phyloP scores from a whole-genome alignment of 1,284 basidiomycete species.

The Cutaneotrichosporon sp. region DNA sequence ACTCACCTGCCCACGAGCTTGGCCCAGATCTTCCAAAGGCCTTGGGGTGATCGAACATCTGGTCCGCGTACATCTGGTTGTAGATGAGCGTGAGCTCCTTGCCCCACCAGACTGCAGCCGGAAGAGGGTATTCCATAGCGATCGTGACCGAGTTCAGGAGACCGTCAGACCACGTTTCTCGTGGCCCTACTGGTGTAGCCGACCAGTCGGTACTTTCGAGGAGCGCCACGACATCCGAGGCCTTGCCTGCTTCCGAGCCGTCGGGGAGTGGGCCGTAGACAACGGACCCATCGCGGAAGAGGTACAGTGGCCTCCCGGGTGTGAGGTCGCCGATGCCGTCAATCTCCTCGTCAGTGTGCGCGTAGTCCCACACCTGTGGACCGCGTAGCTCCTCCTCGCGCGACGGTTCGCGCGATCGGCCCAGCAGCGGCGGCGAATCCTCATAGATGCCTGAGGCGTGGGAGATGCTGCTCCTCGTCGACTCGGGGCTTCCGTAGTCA shows the following conservation, averaged over 20 bases:
- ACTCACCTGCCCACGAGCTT: constrained; percentile 43
- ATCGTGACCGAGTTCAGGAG: constrained; percentile 26
- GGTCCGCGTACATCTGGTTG: constrained; percentile 45
- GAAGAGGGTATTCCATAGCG: constrained; percentile 44
- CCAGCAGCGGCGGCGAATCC: not conserved
- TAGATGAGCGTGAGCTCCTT: constrained; percentile 48
- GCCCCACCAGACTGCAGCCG: constrained; percentile 51
- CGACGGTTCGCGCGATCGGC: not conserved
- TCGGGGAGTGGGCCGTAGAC: not conserved
- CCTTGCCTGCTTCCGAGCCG: constrained; percentile 15
- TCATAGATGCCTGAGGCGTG: not conserved
- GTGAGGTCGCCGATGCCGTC: not conserved
- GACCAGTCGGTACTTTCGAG: constrained; percentile 46
- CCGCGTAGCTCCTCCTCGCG: not conserved
- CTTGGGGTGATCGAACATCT: constrained; percentile 39
- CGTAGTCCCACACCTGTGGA: not conserved
- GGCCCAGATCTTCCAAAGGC: constrained; percentile 48
- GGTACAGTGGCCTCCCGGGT: constrained; percentile 2
- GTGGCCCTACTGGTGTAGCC: constrained; percentile 43
- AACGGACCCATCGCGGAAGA: constrained; percentile 13
- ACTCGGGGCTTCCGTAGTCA: not conserved
- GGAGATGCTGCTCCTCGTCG: not conserved
- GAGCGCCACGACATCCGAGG: constrained; percentile 34
- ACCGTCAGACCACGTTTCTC: constrained; percentile 33
- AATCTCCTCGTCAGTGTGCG: not conserved